Percentiles rank a stretch among this genome's conserved stretches.
These are phyloP conservation scores for Stentor coeruleus DNA, from an alignment of 73 alveolate genomes.

Conservation along the genomic window DNA sequence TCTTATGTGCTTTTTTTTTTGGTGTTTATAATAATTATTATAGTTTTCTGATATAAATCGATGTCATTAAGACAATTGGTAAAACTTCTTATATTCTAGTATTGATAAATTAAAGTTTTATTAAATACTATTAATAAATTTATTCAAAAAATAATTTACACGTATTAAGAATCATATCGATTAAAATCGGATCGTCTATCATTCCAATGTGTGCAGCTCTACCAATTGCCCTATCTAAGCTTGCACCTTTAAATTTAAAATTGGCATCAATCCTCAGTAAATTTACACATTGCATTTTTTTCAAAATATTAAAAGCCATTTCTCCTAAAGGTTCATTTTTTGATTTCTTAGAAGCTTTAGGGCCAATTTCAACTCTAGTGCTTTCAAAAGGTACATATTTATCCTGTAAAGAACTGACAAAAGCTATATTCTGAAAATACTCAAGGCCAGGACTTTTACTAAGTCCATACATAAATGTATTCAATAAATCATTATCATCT, in stretches of 20 bases:
- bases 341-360: not conserved
- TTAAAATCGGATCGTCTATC: slow-evolving; percentile 63
- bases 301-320: not conserved
- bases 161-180: slow-evolving; percentile 58
- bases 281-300: no score
- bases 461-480: slow-evolving; percentile 62
- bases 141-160: not conserved
- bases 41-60: no score
- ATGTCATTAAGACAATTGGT: no score
- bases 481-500: slow-evolving; percentile 53
- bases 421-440: slow-evolving; percentile 61
- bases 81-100: no score
- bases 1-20: no score
- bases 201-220: slow-evolving; percentile 84
- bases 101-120: no score
- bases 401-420: slow-evolving; percentile 53
- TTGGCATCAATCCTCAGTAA: not conserved
- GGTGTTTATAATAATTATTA: no score
- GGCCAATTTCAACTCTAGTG: slow-evolving; percentile 78
- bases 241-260: not conserved
- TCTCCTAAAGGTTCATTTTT: not conserved
- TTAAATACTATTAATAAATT: no score
- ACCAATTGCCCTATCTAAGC: slow-evolving; percentile 72
- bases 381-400: slow-evolving; percentile 70
- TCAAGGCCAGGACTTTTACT: slow-evolving; percentile 59